These are phyloP conservation scores for Lipomyces spencermartinsiae DNA, from an alignment of 805 yeast genomes.

Conservation along the genomic window DNA sequence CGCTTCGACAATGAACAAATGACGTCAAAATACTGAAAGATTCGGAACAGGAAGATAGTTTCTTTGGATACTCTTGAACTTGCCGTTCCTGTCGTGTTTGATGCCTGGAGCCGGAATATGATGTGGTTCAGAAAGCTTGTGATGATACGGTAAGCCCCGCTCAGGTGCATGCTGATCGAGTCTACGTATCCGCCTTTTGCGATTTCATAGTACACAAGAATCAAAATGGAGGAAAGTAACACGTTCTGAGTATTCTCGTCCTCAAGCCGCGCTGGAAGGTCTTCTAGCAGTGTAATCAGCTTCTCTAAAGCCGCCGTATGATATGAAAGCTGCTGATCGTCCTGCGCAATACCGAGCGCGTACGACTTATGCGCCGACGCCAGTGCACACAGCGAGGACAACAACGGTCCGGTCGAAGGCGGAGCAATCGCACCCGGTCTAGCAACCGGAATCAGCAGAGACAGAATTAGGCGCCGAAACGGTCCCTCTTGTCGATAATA, in stretches of 20 bases:
- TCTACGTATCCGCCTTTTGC: constrained; percentile 36
- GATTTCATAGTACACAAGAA: constrained; percentile 37
- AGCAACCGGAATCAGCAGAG: constrained; percentile 27
- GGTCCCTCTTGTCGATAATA: constrained; percentile 32
- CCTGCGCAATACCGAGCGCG: constrained; percentile 22
- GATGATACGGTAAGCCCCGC: constrained; percentile 36
- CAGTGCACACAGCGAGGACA: constrained; percentile 34
- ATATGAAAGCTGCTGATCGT: constrained; percentile 25
- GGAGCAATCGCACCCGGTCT: neutral
- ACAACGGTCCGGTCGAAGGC: constrained; percentile 20
- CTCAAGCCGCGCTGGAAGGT: constrained; percentile 28
- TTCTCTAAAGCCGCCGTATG: constrained; percentile 34
- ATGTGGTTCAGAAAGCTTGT: constrained; percentile 32
- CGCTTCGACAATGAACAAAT: constrained; percentile 33
- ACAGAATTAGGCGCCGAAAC: constrained; percentile 26
- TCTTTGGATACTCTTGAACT: constrained; percentile 24
- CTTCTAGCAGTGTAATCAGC: constrained; percentile 24
- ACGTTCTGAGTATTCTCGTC: constrained; percentile 36
- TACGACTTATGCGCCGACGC: constrained; percentile 35
- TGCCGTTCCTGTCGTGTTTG: constrained; percentile 4
- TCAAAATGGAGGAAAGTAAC: constrained; percentile 29
- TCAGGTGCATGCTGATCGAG: constrained; percentile 33
- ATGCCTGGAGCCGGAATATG: constrained; percentile 22
- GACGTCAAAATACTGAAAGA: constrained; percentile 38
- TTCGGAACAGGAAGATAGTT: constrained; percentile 33